These are phyloP conservation scores for Staphylotrichum longicolle DNA, from an alignment of 495 filamentous ascomycete species.

Conservation along the genomic window DNA sequence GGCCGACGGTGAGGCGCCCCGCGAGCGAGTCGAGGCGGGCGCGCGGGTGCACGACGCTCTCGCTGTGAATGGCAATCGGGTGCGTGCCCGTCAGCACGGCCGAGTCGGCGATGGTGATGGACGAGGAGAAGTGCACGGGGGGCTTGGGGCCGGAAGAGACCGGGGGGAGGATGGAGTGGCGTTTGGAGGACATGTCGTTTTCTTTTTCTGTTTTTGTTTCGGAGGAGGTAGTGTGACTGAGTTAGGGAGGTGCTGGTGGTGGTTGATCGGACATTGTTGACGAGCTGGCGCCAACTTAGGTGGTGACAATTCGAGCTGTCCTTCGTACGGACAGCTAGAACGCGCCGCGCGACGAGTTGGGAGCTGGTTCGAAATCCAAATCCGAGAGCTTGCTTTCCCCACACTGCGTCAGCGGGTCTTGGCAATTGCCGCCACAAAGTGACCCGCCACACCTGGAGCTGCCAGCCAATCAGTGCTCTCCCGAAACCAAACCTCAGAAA, in stretches of 20 bases:
- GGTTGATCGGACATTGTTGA: background rate
- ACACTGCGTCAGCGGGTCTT: conserved; percentile 18
- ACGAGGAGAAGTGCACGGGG: conserved; percentile 66
- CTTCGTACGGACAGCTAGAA: too few relatives aligned
- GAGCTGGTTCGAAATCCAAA: background rate
- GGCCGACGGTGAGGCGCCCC: conserved; percentile 70
- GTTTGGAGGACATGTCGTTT: conserved; percentile 41
- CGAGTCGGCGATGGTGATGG: conserved; percentile 72
- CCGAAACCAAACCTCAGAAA: conserved; percentile 33
- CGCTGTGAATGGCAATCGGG: conserved; percentile 65
- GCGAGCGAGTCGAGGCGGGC: conserved; percentile 63
- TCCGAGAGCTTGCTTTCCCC: conserved; percentile 1
- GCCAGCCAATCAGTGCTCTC: conserved; percentile 30
- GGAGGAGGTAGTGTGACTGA: background rate
- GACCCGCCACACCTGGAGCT: conserved; percentile 9
- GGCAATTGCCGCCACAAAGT: conserved; percentile 2
- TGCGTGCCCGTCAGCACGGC: conserved; percentile 69
- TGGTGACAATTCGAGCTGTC: too few relatives aligned
- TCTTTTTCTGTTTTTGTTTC: background rate
- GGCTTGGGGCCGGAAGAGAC: conserved; percentile 54
- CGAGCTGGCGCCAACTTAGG: too few relatives aligned
- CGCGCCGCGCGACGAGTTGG: background rate
- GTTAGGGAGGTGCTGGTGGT: background rate
- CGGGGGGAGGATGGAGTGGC: conserved; percentile 50
- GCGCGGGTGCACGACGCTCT: conserved; percentile 81